phyloP scores from a whole-genome alignment of 208 protist genomes.

The Crithidia brevicula region DNA sequence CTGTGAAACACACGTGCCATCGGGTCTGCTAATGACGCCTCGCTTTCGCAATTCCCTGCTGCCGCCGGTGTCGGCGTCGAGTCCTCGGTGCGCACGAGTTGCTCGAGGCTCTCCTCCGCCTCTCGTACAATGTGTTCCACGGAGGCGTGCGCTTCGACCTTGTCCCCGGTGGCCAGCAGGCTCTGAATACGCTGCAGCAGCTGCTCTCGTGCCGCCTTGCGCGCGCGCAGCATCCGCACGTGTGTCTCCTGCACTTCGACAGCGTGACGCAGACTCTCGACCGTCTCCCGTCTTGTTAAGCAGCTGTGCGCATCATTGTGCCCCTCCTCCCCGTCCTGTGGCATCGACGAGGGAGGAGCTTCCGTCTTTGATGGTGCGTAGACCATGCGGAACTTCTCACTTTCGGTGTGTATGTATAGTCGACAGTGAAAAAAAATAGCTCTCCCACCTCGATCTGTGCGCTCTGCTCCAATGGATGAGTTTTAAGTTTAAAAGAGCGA shows the following conservation, averaged over 20 bases:
- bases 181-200: constrained; percentile 25
- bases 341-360: no score
- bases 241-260: constrained; percentile 36
- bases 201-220: constrained; percentile 27
- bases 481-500: no score
- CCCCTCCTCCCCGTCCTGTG: background rate
- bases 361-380: background rate
- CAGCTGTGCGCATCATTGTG: background rate
- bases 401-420: no score
- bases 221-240: constrained; percentile 32
- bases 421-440: no score
- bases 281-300: background rate
- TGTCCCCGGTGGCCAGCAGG: constrained; percentile 14
- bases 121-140: constrained; percentile 19
- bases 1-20: constrained; percentile 19
- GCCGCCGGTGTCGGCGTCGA: background rate
- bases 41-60: no score
- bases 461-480: no score
- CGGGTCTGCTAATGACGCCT: background rate
- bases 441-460: no score
- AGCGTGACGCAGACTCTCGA: constrained; percentile 21
- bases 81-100: background rate
- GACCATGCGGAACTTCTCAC: constrained; percentile 2
- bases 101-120: constrained; percentile 16
- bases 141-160: constrained; percentile 8